phyloP scores from a whole-genome alignment of 2,329 filamentous ascomycete species.

The Rutstroemia sp. region DNA sequence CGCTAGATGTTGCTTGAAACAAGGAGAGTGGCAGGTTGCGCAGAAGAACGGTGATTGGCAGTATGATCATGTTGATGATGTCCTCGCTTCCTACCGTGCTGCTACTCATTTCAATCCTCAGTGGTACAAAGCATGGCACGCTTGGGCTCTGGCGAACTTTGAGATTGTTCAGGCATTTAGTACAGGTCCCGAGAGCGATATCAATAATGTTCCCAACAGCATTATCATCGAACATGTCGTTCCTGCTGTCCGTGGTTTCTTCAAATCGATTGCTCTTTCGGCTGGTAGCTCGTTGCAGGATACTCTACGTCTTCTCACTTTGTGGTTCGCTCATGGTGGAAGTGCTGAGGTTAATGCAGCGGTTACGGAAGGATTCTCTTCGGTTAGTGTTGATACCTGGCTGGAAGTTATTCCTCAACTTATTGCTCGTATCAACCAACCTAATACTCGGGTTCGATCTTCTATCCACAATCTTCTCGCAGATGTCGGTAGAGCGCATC shows the following conservation, averaged over 20 bases:
- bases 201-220: conserved; percentile 46
- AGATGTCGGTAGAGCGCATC: conserved; percentile 89
- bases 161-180: conserved; percentile 83
- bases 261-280: conserved; percentile 91
- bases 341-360: conserved; percentile 80
- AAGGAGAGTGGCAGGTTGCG: conserved; percentile 91
- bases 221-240: conserved; percentile 83
- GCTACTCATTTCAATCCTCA: conserved; percentile 90
- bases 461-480: conserved; percentile 88
- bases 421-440: conserved; percentile 95
- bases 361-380: conserved; percentile 83
- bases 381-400: conserved; percentile 96
- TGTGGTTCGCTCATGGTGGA: conserved; percentile 95
- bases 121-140: conserved; percentile 99
- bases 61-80: conserved; percentile 76
- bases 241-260: conserved; percentile 91
- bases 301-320: conserved; percentile 80
- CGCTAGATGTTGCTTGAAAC: conserved; percentile 91
- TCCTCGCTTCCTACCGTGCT: conserved; percentile 82
- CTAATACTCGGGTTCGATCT: conserved; percentile 78
- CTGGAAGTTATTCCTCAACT: conserved; percentile 96
- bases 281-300: conserved; percentile 91
- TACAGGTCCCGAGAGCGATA: conserved; percentile 20
- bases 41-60: conserved; percentile 86
- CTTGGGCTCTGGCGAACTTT: conserved; percentile 97